phyloP scores from a whole-genome alignment of 768 basidiomycete species.

The Termitomyces heimii region DNA sequence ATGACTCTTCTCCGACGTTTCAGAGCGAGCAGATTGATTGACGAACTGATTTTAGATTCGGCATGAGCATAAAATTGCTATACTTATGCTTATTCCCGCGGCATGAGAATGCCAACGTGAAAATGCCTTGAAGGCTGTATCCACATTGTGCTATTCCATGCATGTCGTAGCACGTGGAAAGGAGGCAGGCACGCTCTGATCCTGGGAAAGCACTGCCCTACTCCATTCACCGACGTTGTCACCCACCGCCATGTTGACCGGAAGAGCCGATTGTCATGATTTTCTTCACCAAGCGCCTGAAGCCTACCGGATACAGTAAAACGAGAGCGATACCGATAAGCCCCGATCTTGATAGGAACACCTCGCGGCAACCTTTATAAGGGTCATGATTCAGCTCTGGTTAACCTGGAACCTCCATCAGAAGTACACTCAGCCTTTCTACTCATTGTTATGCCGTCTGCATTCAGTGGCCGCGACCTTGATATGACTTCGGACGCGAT shows the following conservation, averaged over 20 bases:
- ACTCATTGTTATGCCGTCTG: neutral
- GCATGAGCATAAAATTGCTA: neutral
- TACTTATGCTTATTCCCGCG: neutral
- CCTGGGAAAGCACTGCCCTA: neutral
- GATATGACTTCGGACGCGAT: slow-evolving; percentile 10
- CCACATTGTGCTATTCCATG: neutral
- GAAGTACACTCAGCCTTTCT: neutral
- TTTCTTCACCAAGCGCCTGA: neutral
- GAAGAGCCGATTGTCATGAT: neutral
- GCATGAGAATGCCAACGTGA: neutral
- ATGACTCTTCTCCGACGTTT: neutral
- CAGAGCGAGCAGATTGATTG: neutral
- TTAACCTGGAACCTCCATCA: neutral
- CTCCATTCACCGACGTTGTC: slow-evolving; percentile 1
- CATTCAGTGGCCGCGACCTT: slow-evolving; percentile 3
- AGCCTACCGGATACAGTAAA: neutral
- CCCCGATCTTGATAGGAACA: slow-evolving; percentile 4
- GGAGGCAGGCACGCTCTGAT: neutral
- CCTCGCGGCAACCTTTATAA: neutral
- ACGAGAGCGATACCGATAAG: neutral
- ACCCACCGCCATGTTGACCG: neutral
- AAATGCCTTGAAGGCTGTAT: neutral
- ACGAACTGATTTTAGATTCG: neutral
- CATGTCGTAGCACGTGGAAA: neutral
- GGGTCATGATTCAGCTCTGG: neutral